Evolutionary conservation across 2,329 filamentous ascomycete genomes (phyloP), one percentile per base, ranked within the genome.

Genomic region (Cladosporium austrohemisphaericum): DNA sequence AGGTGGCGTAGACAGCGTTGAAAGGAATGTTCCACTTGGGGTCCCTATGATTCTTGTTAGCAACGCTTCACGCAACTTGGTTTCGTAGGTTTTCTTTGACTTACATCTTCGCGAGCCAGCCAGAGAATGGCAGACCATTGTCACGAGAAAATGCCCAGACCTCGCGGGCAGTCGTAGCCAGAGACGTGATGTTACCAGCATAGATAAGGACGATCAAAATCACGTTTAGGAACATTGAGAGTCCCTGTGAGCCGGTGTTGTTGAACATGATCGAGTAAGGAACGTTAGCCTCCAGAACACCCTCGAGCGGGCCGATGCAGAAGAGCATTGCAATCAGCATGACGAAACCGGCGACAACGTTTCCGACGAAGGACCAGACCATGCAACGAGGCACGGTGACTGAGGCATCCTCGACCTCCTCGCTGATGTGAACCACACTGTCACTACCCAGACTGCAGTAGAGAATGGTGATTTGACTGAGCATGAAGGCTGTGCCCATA

Each of bases 121-220:
- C 26, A 11, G 59, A 60, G 44, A 62, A 66, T 1, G 66, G 66
- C 13, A 67, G 54, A 8, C 64, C 68, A 18, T 64, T 59, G 53
- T 70, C 68, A 23, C 55, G 49, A 19, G 54, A 53, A 41, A 60
- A 58, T 4, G 56, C 53, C 50, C 61, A 74, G 2, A 67, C 57
- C 64, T 73, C 53, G 75, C 75, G 73, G 75, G 62, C 76, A 16
- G 16, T 31, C 4, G 49, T 45, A 10, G 49, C 49, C 25, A 51
- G 28, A 32, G 55, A 55, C 10, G 54, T 55, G 18, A 54, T 57
- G 8, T 51, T 54, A 26, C 56, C 55, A 18, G 51, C 49, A 25
- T 58, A 52, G 18, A 60, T 56, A 22, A 60, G 52, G 35, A 60
- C 51, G 19, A 62, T 50, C 13, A 61, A 43, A 19, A 61, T 41